Conservation (phyloP, 2,329 filamentous ascomycete genomes). For the Epichloe sp. region DNA sequence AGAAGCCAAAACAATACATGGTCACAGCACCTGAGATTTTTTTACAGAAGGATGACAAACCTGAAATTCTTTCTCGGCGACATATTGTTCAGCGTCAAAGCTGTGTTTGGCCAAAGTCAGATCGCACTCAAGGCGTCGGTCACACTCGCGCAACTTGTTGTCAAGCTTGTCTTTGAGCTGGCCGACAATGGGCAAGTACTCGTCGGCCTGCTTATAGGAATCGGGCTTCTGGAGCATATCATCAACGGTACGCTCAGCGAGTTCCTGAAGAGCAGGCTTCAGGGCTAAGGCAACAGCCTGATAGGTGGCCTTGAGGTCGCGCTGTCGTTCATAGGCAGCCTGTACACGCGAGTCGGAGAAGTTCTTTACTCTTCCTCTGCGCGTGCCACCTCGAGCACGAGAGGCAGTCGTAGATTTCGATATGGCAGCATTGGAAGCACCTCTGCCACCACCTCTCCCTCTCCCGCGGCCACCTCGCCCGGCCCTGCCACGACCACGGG, state of each 20-base stretch:
- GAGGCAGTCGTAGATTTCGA: slow-evolving; percentile 23
- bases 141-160: slow-evolving; percentile 18
- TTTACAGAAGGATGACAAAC: slow-evolving; percentile 20
- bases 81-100: slow-evolving; percentile 20
- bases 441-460: slow-evolving; percentile 16
- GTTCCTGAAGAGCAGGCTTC: slow-evolving; percentile 51
- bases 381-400: slow-evolving; percentile 23
- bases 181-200: slow-evolving; percentile 37
- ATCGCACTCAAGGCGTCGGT: slow-evolving; percentile 21
- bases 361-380: slow-evolving; percentile 41
- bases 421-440: slow-evolving; percentile 17
- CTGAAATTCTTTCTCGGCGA: slow-evolving; percentile 22
- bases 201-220: slow-evolving; percentile 37
- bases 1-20: not conserved
- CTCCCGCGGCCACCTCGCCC: slow-evolving; percentile 8
- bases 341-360: slow-evolving; percentile 41
- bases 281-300: slow-evolving; percentile 48
- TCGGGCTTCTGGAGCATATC: slow-evolving; percentile 41
- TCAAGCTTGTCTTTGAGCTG: slow-evolving; percentile 29
- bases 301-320: slow-evolving; percentile 53
- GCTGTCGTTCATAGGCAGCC: slow-evolving; percentile 48
- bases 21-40: not conserved
- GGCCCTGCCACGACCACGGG: slow-evolving; percentile 23
- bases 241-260: slow-evolving; percentile 47
- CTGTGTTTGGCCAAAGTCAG: slow-evolving; percentile 25